Percentiles rank a stretch among this genome's conserved stretches.
phyloP scores from a whole-genome alignment of 768 basidiomycete genomes.

The Suillus cothurnatus region DNA sequence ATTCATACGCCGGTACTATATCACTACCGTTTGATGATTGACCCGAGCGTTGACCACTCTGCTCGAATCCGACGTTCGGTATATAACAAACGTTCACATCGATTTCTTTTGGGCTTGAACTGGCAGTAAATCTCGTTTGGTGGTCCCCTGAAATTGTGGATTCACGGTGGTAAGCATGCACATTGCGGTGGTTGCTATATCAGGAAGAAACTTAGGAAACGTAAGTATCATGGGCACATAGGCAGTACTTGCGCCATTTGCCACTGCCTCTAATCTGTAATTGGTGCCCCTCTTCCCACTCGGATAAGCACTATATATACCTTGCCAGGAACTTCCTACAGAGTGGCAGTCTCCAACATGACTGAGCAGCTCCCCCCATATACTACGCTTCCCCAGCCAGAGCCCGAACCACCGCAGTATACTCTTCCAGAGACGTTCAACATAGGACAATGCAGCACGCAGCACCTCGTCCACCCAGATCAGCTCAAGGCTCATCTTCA shows the following conservation, averaged over 20 bases:
- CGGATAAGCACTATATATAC: too few species aligned
- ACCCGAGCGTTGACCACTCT: not conserved
- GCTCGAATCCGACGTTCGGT: not conserved
- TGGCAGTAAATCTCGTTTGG: not conserved
- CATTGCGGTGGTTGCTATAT: too few species aligned
- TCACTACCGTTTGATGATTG: not conserved
- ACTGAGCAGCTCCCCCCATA: conserved; percentile 68
- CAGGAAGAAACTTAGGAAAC: too few species aligned
- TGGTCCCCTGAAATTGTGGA: not conserved
- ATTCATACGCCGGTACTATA: too few species aligned
- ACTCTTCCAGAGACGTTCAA: conserved; percentile 19
- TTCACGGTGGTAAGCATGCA: too few species aligned
- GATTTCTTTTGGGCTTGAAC: not conserved
- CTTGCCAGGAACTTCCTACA: not conserved
- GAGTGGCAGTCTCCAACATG: conserved; percentile 32
- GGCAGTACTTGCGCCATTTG: too few species aligned
- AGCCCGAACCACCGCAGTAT: conserved; percentile 12
- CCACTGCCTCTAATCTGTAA: too few species aligned
- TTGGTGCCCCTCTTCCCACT: too few species aligned
- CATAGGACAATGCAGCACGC: conserved; percentile 11
- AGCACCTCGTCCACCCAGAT: conserved; percentile 21
- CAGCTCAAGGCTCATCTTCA: conserved; percentile 35
- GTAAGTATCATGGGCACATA: too few species aligned
- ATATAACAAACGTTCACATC: not conserved
- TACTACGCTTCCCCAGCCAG: conserved; percentile 49